Conservation (phyloP, 108 stramenopile genomes). For the Cyclotella distinguenda region DNA sequence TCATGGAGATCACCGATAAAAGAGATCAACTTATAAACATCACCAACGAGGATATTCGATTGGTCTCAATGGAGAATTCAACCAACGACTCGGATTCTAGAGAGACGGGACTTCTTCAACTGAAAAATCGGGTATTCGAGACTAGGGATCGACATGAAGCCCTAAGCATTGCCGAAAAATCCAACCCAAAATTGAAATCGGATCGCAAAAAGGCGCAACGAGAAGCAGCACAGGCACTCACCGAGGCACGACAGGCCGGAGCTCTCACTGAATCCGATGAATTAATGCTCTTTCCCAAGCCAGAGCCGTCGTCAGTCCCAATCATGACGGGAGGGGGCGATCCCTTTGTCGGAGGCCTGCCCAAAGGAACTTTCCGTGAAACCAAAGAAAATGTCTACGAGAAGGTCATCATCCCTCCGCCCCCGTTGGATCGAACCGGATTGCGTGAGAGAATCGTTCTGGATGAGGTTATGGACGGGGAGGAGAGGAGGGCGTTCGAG, state of each 20-base stretch:
- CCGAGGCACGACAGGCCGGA: conserved; percentile 71
- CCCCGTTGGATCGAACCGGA: conserved; percentile 50
- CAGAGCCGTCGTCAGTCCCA: conserved; percentile 33
- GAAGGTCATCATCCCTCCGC: conserved; percentile 82
- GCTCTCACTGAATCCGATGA: conserved; percentile 67
- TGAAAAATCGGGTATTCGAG: no score
- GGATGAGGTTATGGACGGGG: conserved; percentile 57
- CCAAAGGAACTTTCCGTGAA: conserved; percentile 70
- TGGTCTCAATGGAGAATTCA: neutral
- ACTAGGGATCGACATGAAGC: no score
- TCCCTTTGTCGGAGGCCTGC: conserved; percentile 46
- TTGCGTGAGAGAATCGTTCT: conserved; percentile 58
- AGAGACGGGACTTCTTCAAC: neutral
- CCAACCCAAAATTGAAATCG: conserved; percentile 50
- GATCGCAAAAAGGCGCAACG: conserved; percentile 62
- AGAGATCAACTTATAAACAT: neutral
- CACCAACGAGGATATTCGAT: neutral
- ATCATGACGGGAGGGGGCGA: conserved; percentile 68
- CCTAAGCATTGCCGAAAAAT: conserved; percentile 4
- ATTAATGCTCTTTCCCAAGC: conserved; percentile 6
- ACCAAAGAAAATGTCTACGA: conserved; percentile 66
- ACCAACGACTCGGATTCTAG: neutral
- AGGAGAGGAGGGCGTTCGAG: conserved; percentile 62
- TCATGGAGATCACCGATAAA: conserved; percentile 27
- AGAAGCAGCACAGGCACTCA: conserved; percentile 58